phyloP scores from a whole-genome alignment of 352 stramenopile genomes.

The Pythium brassicae region DNA sequence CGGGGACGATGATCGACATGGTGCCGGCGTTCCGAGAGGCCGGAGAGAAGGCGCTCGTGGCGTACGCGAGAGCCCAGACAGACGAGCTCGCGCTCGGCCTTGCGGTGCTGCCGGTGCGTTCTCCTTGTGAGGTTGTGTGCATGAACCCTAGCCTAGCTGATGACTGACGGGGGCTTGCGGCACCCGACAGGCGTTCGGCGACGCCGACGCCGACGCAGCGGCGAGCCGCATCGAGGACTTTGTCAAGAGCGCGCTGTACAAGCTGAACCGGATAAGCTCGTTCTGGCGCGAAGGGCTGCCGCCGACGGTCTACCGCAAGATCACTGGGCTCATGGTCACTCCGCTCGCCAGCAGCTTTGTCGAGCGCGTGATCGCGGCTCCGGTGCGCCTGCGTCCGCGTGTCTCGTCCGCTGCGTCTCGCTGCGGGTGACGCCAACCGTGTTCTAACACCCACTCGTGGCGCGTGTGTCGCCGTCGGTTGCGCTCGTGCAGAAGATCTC shows the following conservation, averaged over 20 bases:
- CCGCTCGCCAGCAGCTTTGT: slow-evolving; percentile 57
- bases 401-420: not conserved
- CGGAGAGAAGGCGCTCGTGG: slow-evolving; percentile 47
- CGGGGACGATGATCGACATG: slow-evolving; percentile 78
- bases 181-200: slow-evolving; percentile 25
- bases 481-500: slow-evolving; percentile 40
- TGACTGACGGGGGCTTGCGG: too few species aligned
- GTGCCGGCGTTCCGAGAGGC: slow-evolving; percentile 58
- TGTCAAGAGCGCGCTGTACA: slow-evolving; percentile 55
- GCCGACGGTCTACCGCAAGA: slow-evolving; percentile 43
- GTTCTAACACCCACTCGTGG: not conserved
- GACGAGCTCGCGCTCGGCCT: slow-evolving; percentile 41
- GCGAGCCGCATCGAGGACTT: slow-evolving; percentile 46
- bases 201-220: slow-evolving; percentile 31
- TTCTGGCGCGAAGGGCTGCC: slow-evolving; percentile 68
- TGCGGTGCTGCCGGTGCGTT: slow-evolving; percentile 38
- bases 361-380: slow-evolving; percentile 38
- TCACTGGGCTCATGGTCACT: slow-evolving; percentile 44
- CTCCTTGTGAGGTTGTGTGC: not conserved
- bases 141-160: too few species aligned
- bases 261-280: slow-evolving; percentile 50
- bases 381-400: slow-evolving; percentile 21
- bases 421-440: not conserved
- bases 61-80: slow-evolving; percentile 32
- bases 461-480: not conserved